Base-by-base conservation (phyloP, 1,139 yeast genomes). In the Geotrichum histeridarum region DNA sequence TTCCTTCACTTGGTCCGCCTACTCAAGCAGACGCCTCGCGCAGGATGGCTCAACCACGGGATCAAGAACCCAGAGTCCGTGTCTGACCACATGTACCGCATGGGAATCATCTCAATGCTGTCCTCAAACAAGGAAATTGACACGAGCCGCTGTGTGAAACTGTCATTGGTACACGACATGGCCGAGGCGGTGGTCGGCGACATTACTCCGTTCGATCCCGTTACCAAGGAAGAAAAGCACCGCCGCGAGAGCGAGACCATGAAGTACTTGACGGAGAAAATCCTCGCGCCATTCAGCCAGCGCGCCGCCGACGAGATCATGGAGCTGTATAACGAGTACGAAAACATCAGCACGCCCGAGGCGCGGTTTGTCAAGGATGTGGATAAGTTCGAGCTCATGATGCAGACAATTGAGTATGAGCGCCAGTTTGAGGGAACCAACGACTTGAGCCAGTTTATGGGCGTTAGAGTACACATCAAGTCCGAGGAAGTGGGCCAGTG, bases 101-200 rank as follows among this genome's bases (percentile, higher is more conserved):
- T 94, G 98, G 83, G 91, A 4, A 76, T 91, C 45, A 82, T 91
- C 53, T 77, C 95, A 27, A 80, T 91, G 86, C 71, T 88, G 37
- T 77, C 87, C 42, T 84, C 86, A 62, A 71, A 82, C 52, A 70
- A 72, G 12, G 59, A 65, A 5, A 70, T 78, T 8, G 74, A 79
- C 60, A 67, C 73, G n/a, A 71, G 70, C 42, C 72, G 80, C 61
- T 90, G 98, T 75, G 86, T 84, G 53, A 85, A 87, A 69, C 90
- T 93, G 53, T 90, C 98, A 1, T 74, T 90, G 46, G 83, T 90
- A 42, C 99, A 93, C 70, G 99, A 93, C 69, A 85, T 93, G 66
- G 98, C 99, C 9, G 99, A 93, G 73, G 73, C 91, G 6, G 73
- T 93, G 39, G 98, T 93, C 9, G 98, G 98, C 12, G 99, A 93